These are phyloP conservation scores for Claviceps pusilla DNA, from an alignment of 2,329 filamentous ascomycete species.

Conservation along the genomic window DNA sequence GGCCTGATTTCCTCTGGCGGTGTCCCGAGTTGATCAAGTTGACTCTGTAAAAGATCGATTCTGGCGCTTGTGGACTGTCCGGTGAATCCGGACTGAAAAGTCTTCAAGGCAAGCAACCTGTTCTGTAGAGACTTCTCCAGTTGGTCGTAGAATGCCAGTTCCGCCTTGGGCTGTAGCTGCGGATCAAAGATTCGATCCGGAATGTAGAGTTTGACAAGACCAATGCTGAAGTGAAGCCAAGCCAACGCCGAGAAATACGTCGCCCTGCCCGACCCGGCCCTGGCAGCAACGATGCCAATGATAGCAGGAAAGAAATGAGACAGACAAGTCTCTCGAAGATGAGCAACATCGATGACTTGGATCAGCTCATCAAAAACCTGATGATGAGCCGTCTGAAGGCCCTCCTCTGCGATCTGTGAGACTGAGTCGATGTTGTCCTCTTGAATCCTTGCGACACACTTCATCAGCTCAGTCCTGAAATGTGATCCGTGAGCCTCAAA, in stretches of 20 bases:
- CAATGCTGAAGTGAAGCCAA: conserved; percentile 63
- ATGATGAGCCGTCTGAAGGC: conserved; percentile 1
- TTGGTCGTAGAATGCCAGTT: conserved; percentile 42
- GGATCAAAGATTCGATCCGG: conserved; percentile 82
- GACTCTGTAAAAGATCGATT: conserved; percentile 44
- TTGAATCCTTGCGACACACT: conserved; percentile 13
- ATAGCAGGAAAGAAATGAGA: conserved; percentile 32
- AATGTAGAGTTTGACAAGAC: conserved; percentile 64
- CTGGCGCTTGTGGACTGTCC: conserved; percentile 55
- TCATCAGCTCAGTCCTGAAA: conserved; percentile 15
- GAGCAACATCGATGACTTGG: conserved; percentile 15
- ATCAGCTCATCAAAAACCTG: conserved; percentile 11
- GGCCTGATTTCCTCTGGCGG: conserved; percentile 48
- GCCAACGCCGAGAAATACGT: conserved; percentile 34
- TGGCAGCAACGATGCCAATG: conserved; percentile 23
- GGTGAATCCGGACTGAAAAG: conserved; percentile 53
- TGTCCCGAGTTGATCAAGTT: conserved; percentile 48
- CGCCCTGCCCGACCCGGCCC: conserved; percentile 7
- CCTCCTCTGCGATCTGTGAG: conserved; percentile 1
- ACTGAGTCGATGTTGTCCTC: conserved; percentile 8
- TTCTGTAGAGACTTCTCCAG: conserved; percentile 38
- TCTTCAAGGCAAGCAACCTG: conserved; percentile 44
- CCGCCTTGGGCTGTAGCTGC: conserved; percentile 48
- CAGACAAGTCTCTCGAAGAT: conserved; percentile 24
- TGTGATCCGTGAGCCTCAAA: conserved; percentile 24